phyloP scores from a whole-genome alignment of 805 yeast genomes.

The Yamadazyma takamatsuzukensis region DNA sequence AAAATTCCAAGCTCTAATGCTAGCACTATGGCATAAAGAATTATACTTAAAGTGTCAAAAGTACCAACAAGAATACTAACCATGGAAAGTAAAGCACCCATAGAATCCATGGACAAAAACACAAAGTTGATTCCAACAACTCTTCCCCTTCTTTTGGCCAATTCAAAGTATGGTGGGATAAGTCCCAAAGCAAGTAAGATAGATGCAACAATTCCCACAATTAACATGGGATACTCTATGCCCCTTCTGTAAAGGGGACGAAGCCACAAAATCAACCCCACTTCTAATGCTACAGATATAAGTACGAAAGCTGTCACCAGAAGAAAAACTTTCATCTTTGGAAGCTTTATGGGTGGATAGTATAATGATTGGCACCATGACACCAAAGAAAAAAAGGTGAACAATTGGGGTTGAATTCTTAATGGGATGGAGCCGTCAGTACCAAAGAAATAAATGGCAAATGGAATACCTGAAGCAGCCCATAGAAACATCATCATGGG shows the following conservation, averaged over 20 bases:
- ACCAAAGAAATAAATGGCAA: constrained; percentile 76
- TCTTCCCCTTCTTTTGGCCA: constrained; percentile 72
- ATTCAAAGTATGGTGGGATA: constrained; percentile 84
- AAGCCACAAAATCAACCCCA: constrained; percentile 70
- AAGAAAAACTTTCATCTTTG: constrained; percentile 30
- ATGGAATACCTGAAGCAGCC: constrained; percentile 75
- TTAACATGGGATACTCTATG: constrained; percentile 72
- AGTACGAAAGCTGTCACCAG: constrained; percentile 36
- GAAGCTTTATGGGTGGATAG: constrained; percentile 62
- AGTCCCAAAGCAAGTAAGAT: constrained; percentile 72
- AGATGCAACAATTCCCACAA: constrained; percentile 80
- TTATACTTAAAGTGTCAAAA: constrained; percentile 75
- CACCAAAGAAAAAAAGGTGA: constrained; percentile 63
- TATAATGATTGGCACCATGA: constrained; percentile 61
- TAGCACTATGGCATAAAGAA: constrained; percentile 71
- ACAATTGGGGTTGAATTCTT: constrained; percentile 83
- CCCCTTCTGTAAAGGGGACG: constrained; percentile 47
- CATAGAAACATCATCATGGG: constrained; percentile 85
- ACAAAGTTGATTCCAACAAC: constrained; percentile 88
- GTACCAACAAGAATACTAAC: constrained; percentile 52
- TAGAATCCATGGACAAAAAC: constrained; percentile 69
- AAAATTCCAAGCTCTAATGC: constrained; percentile 76
- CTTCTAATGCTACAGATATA: constrained; percentile 56
- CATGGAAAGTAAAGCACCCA: constrained; percentile 79
- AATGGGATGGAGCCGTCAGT: constrained; percentile 71